These are phyloP conservation scores for Epichloe amarillans DNA, from an alignment of 2,329 filamentous ascomycete species.

Conservation along the genomic window DNA sequence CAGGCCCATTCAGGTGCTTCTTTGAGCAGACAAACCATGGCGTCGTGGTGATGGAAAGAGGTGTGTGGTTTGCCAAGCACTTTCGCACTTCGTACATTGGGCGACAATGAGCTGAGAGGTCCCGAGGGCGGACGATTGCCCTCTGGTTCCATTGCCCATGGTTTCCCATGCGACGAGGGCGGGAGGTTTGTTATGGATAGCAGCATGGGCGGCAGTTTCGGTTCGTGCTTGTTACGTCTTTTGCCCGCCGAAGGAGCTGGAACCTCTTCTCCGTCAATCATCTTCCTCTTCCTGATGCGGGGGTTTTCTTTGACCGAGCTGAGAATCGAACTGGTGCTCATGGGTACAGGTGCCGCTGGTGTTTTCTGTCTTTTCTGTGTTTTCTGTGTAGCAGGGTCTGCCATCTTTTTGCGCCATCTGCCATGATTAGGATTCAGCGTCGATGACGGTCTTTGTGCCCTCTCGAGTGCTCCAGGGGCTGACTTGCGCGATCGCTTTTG, in stretches of 20 bases:
- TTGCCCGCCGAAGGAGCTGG: slow-evolving; percentile 7
- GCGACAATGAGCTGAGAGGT: slow-evolving; percentile 18
- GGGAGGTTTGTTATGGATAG: slow-evolving; percentile 11
- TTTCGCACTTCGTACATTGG: slow-evolving; percentile 15
- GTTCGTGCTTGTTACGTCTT: slow-evolving; percentile 8
- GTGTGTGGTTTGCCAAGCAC: slow-evolving; percentile 10
- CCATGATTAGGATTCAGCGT: slow-evolving; percentile 25
- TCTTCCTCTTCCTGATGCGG: slow-evolving; percentile 33
- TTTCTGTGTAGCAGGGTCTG: background rate
- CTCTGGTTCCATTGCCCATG: slow-evolving; percentile 17
- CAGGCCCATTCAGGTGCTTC: slow-evolving; percentile 8
- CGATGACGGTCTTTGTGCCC: slow-evolving; percentile 16
- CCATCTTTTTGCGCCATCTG: slow-evolving; percentile 13
- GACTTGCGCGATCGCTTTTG: slow-evolving; percentile 26
- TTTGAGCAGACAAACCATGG: slow-evolving; percentile 11
- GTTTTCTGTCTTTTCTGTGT: background rate
- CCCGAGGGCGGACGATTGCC: slow-evolving; percentile 11
- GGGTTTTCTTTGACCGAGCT: slow-evolving; percentile 36
- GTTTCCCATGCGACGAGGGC: slow-evolving; percentile 10
- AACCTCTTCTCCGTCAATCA: slow-evolving; percentile 27
- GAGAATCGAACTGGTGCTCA: slow-evolving; percentile 29
- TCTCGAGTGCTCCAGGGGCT: slow-evolving; percentile 23
- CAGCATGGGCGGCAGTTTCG: slow-evolving; percentile 19
- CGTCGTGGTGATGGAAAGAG: slow-evolving; percentile 13
- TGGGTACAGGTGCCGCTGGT: background rate